A percentile compares a stretch with the other conserved stretches of the same genome.
Evolutionary conservation across 2,329 filamentous ascomycete genomes (phyloP).

Genomic region (Hypoxylon rubiginosum): DNA sequence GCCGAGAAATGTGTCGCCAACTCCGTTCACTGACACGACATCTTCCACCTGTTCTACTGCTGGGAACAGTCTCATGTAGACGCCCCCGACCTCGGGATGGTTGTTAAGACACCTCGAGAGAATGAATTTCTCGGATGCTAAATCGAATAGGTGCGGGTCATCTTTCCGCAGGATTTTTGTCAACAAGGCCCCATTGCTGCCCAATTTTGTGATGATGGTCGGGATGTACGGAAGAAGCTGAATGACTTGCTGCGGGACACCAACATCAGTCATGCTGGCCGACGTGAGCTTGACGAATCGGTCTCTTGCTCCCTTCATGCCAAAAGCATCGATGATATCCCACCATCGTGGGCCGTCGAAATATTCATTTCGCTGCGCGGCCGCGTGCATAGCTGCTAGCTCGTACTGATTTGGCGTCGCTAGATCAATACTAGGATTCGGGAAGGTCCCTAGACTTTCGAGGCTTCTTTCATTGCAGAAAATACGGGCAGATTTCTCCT

Average conservation of each 20-base stretch:
- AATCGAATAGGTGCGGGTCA: conserved; percentile 75
- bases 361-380: conserved; percentile 75
- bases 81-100: conserved; percentile 73
- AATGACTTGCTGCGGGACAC: conserved; percentile 85
- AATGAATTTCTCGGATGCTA: conserved; percentile 76
- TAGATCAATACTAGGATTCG: conserved; percentile 74
- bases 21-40: conserved; percentile 91
- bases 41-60: conserved; percentile 75
- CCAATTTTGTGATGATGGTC: conserved; percentile 86
- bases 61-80: conserved; percentile 84
- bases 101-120: conserved; percentile 72
- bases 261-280: conserved; percentile 77
- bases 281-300: conserved; percentile 78
- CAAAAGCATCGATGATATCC: conserved; percentile 80
- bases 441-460: conserved; percentile 67
- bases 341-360: conserved; percentile 84
- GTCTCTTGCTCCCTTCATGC: conserved; percentile 80
- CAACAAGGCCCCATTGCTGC: conserved; percentile 79
- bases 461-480: conserved; percentile 64
- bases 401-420: conserved; percentile 88
- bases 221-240: conserved; percentile 92
- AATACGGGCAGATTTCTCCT: conserved; percentile 78
- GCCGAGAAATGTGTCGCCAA: conserved; percentile 92
- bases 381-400: conserved; percentile 80
- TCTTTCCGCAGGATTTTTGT: conserved; percentile 76